Percentiles rank a stretch among this genome's conserved stretches.
Evolutionary conservation across 805 yeast genomes (phyloP).

Genomic region (Priceomyces medius): DNA sequence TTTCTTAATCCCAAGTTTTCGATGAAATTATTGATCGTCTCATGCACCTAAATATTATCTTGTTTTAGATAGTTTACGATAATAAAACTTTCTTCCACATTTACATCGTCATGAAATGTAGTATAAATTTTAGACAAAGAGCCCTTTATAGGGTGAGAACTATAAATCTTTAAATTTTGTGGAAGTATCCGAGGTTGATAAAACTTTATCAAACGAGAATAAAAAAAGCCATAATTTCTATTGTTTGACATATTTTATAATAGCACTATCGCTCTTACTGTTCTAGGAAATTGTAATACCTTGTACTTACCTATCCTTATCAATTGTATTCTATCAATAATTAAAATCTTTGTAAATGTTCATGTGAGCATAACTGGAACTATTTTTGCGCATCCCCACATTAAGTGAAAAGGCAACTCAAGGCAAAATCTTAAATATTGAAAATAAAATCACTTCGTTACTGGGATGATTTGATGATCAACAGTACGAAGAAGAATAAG

Average conservation of each 20-base stretch:
- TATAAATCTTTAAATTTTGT: too few relatives aligned
- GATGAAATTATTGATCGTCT: slow-evolving; percentile 1
- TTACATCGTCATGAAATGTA: not conserved
- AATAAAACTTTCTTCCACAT: not conserved
- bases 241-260: too few relatives aligned
- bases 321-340: not conserved
- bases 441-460: not conserved
- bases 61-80: slow-evolving; percentile 3
- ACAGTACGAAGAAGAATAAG: slow-evolving; percentile 1
- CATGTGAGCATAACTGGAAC: not conserved
- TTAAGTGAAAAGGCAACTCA: not conserved
- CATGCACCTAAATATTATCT: not conserved
- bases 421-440: not conserved
- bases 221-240: too few relatives aligned
- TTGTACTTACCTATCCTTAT: too few relatives aligned
- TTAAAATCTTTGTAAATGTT: not conserved
- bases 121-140: too few relatives aligned
- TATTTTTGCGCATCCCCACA: slow-evolving; percentile 2
- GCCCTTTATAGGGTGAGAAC: too few relatives aligned
- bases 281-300: too few relatives aligned
- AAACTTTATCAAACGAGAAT: too few relatives aligned
- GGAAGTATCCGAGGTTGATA: too few relatives aligned
- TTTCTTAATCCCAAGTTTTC: slow-evolving; percentile 1
- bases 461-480: not conserved
- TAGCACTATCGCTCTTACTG: too few relatives aligned